phyloP scores from a whole-genome alignment of 805 yeast genomes.

The Tanozyma kutaoensis region DNA sequence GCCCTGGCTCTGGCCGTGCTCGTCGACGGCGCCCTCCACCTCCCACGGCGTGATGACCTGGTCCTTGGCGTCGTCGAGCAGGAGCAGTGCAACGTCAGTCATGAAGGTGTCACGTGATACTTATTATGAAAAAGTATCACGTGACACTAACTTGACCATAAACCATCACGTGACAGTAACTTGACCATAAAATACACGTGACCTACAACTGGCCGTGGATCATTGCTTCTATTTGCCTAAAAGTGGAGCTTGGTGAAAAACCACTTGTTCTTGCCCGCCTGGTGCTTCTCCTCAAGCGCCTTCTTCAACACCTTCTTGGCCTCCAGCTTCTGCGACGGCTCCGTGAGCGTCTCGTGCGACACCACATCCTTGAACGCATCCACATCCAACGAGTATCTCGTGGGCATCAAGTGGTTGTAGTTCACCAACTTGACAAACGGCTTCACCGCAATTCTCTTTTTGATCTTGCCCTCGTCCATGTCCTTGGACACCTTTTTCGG shows the following conservation, averaged over 20 bases:
- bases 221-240: conserved; percentile 37
- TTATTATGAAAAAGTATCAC: too few species aligned
- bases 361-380: conserved; percentile 88
- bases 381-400: conserved; percentile 97
- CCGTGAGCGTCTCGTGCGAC: conserved; percentile 86
- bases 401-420: conserved; percentile 99
- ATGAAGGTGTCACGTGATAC: too few species aligned
- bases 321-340: conserved; percentile 97
- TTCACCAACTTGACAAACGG: conserved; percentile 97
- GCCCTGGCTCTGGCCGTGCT: conserved; percentile 69
- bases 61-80: conserved; percentile 10
- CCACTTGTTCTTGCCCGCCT: conserved; percentile 99
- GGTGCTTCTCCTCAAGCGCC: conserved; percentile 99
- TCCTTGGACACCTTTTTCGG: conserved; percentile 94
- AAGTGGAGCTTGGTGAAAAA: conserved; percentile 96
- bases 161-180: too few species aligned
- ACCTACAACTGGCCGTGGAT: too few species aligned
- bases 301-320: conserved; percentile 98
- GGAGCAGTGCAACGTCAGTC: too few species aligned
- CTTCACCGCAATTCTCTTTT: conserved; percentile 96
- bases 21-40: conserved; percentile 95
- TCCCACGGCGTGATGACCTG: conserved; percentile 85
- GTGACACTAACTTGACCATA: too few species aligned
- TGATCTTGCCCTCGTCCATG: conserved; percentile 91
- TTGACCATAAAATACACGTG: too few species aligned